Evolutionary conservation across 2,329 filamentous ascomycete genomes (phyloP).

Genomic region (Ophiostoma piceae): DNA sequence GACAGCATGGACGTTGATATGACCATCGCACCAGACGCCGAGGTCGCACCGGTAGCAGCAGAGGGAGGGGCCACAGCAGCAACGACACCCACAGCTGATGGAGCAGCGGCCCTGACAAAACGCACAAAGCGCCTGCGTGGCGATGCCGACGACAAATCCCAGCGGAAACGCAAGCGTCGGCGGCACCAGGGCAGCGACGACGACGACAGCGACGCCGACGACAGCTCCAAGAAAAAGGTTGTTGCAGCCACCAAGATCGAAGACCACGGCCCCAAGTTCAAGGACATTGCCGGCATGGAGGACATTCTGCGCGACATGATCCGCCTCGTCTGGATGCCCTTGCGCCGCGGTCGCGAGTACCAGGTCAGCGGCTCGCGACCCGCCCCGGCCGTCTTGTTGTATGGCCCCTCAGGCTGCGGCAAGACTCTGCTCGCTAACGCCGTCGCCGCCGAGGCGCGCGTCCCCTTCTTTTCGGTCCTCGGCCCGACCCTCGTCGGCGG

Average conservation of each 20-base stretch:
- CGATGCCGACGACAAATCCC: conserved; percentile 23
- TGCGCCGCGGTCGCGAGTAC: conserved; percentile 63
- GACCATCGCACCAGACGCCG: conserved; percentile 29
- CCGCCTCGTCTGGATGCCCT: conserved; percentile 66
- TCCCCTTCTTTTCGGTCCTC: conserved; percentile 76
- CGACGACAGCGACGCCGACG: conserved; percentile 16
- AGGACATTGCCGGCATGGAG: conserved; percentile 72
- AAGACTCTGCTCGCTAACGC: conserved; percentile 81
- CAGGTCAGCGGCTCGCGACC: conserved; percentile 61
- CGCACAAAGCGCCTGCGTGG: background rate
- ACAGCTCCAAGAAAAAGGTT: conserved; percentile 34
- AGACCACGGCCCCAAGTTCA: conserved; percentile 61
- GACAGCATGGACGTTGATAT: conserved; percentile 39
- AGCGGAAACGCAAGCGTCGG: conserved; percentile 24
- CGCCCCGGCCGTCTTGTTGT: conserved; percentile 68
- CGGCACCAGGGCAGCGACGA: conserved; percentile 20
- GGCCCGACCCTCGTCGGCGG: conserved; percentile 77
- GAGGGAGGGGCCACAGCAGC: conserved; percentile 29
- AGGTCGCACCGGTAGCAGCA: conserved; percentile 20
- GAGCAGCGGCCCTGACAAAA: background rate
- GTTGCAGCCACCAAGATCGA: conserved; percentile 52
- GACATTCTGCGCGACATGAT: conserved; percentile 64
- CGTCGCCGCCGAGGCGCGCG: conserved; percentile 67
- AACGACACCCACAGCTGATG: background rate
- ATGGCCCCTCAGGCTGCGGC: conserved; percentile 79